Percentiles rank a stretch among this genome's conserved stretches.
Evolutionary conservation across 2,329 filamentous ascomycete genomes (phyloP).

Genomic region (Stachybotrys chlorohalonatus): DNA sequence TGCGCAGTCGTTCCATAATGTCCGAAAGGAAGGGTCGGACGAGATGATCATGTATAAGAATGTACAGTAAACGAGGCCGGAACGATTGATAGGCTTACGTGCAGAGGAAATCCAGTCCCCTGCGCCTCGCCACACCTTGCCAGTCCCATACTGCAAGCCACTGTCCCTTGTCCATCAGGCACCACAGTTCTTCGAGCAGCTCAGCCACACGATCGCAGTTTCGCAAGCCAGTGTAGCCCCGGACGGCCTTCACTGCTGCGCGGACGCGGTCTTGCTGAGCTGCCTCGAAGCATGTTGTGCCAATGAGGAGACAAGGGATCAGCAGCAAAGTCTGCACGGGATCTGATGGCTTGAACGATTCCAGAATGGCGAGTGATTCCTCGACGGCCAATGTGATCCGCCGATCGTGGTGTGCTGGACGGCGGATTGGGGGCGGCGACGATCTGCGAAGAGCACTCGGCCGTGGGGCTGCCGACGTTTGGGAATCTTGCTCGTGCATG

Average conservation of each 20-base stretch:
- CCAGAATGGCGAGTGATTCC: slow-evolving; percentile 45
- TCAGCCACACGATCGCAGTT: slow-evolving; percentile 46
- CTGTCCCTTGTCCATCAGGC: slow-evolving; percentile 47
- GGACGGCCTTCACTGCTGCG: slow-evolving; percentile 38
- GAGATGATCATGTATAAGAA: neutral
- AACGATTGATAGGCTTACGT: slow-evolving; percentile 15
- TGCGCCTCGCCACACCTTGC: slow-evolving; percentile 44
- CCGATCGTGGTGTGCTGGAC: slow-evolving; percentile 38
- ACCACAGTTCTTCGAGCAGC: slow-evolving; percentile 51
- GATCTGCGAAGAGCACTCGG: slow-evolving; percentile 12
- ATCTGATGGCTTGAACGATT: slow-evolving; percentile 47
- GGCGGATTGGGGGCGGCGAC: slow-evolving; percentile 38
- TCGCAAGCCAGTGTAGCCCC: slow-evolving; percentile 49
- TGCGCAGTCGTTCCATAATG: neutral
- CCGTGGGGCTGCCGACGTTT: slow-evolving; percentile 6
- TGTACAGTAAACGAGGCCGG: slow-evolving; percentile 7
- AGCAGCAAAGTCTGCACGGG: slow-evolving; percentile 50
- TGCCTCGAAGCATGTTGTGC: slow-evolving; percentile 47
- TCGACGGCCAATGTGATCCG: slow-evolving; percentile 46
- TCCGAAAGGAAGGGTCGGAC: neutral
- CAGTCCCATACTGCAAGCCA: slow-evolving; percentile 56
- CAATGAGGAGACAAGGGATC: slow-evolving; percentile 51
- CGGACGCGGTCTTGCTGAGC: slow-evolving; percentile 44
- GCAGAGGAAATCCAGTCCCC: slow-evolving; percentile 49
- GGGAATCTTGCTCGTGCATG: slow-evolving; percentile 26